These are phyloP conservation scores for Samsoniella hepiali DNA, from an alignment of 2,329 filamentous ascomycete species.

Conservation along the genomic window DNA sequence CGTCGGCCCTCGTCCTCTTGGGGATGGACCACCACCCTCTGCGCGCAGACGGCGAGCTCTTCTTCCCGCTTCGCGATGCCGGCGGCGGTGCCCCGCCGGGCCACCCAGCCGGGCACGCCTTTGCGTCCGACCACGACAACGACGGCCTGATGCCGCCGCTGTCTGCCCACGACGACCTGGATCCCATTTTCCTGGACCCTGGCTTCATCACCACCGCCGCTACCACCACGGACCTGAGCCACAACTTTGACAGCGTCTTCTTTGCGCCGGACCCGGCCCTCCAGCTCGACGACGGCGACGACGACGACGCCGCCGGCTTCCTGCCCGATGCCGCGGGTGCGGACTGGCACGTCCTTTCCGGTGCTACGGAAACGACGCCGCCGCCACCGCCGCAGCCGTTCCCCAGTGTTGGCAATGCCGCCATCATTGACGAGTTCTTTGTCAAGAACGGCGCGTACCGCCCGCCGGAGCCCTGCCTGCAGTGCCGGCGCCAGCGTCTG, in stretches of 20 bases:
- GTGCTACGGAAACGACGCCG: neutral
- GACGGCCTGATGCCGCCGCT: neutral
- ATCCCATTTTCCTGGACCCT: conserved; percentile 12
- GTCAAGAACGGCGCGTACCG: conserved; percentile 40
- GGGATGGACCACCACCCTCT: conserved; percentile 9
- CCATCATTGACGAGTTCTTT: conserved; percentile 37
- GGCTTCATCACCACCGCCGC: neutral
- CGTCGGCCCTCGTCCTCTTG: neutral
- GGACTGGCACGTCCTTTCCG: neutral
- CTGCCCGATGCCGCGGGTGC: neutral
- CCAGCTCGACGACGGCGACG: neutral
- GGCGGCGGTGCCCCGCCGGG: neutral
- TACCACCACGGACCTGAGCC: neutral
- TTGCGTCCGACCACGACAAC: neutral
- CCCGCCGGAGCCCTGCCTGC: conserved; percentile 41
- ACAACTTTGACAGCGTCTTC: conserved; percentile 9
- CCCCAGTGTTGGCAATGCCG: conserved; percentile 13
- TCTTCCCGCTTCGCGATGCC: conserved; percentile 15
- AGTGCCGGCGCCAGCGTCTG: conserved; percentile 43
- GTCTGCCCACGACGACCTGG: neutral
- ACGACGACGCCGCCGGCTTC: neutral
- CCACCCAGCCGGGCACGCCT: conserved; percentile 1
- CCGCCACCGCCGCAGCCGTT: neutral
- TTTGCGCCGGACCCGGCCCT: conserved; percentile 4
- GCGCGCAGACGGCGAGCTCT: neutral